phyloP scores from a whole-genome alignment of 140 eudicot genomes.

The Senecio squalidus region DNA sequence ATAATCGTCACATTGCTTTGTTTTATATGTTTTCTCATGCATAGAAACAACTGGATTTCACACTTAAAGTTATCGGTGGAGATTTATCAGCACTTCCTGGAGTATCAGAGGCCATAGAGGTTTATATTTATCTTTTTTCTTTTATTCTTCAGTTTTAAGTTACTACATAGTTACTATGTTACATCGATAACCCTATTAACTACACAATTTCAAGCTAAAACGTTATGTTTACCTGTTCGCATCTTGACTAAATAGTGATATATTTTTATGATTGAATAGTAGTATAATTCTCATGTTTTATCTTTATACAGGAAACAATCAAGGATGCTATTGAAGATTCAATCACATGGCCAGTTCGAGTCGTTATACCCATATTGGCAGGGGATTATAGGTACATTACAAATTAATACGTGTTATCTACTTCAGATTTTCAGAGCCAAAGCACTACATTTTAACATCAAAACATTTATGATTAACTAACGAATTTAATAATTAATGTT shows the following conservation, averaged over 20 bases:
- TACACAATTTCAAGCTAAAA: neutral
- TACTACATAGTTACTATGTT: neutral
- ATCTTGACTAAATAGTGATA: neutral
- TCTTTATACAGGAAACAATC: constrained; percentile 55
- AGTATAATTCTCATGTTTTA: neutral
- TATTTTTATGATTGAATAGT: neutral
- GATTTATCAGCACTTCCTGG: constrained; percentile 87
- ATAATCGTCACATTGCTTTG: neutral
- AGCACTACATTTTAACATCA: neutral
- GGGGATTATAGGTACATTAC: constrained; percentile 79
- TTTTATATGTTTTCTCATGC: constrained; percentile 10
- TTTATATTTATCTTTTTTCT: constrained; percentile 20
- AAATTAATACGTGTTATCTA: constrained; percentile 3
- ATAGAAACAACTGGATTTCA: constrained; percentile 56
- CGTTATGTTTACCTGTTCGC: neutral
- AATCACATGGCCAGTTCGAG: constrained; percentile 89
- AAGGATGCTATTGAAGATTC: constrained; percentile 93
- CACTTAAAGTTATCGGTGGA: constrained; percentile 90
- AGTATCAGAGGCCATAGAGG: constrained; percentile 87
- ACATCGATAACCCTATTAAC: neutral
- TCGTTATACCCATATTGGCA: constrained; percentile 75
- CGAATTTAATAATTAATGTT: neutral
- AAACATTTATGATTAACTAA: neutral
- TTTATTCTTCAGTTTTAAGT: neutral
- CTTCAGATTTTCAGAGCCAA: neutral